Base-by-base conservation (phyloP, 1,284 basidiomycete genomes). In the Ustilago xerochloae region DNA sequence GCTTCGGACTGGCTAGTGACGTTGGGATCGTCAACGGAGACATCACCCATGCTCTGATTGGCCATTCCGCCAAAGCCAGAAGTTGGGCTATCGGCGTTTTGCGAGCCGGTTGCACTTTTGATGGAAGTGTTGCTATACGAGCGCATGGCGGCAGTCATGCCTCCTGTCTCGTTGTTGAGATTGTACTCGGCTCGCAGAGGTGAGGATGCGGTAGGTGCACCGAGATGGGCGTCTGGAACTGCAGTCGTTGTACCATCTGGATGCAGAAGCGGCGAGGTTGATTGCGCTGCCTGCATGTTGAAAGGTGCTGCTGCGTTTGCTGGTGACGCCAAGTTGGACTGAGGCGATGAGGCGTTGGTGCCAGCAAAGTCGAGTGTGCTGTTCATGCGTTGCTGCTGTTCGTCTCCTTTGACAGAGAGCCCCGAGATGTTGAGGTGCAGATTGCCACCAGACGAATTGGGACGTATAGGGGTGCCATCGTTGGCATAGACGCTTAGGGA, bases 401-500 rank as follows among this genome's bases (percentile, higher is more conserved):
- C 56, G 22, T 68, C 70, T 13, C 36, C 45, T 12, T 75, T 65
- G 15, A 75, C 63, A 3, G 71, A 75, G n/a, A 75, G 63, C 22
- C 48, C 52, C 2, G 71, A 75, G 22, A 75, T 75, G 48, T 75
- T 75, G 49, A 75, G 71, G 51, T 75, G 62, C 8, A 75, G 49
- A 28, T 75, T 69, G 62, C 50, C 38, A 30, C 64, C 64, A 24
- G 71, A 68, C 2, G 71, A 65, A 48, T 35, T 56, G 30, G 59
- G 63, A 9, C 62, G 65, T 62, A 69, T 65, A 12, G 26, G 29
- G 22, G 48, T 18, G 0, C 43, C 18, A 36, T 63, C 61, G 30
- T 65, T 30, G 24, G 46, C 50, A 32, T 41, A 64, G 10, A 51
- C 48, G 26, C 43, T 46, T 30, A 58, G 49, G 13, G 65, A 70